A percentile compares a stretch with the other conserved stretches of the same genome.
Evolutionary conservation across 75 land plant species (phyloP).

Genomic region (Pinus taeda): DNA sequence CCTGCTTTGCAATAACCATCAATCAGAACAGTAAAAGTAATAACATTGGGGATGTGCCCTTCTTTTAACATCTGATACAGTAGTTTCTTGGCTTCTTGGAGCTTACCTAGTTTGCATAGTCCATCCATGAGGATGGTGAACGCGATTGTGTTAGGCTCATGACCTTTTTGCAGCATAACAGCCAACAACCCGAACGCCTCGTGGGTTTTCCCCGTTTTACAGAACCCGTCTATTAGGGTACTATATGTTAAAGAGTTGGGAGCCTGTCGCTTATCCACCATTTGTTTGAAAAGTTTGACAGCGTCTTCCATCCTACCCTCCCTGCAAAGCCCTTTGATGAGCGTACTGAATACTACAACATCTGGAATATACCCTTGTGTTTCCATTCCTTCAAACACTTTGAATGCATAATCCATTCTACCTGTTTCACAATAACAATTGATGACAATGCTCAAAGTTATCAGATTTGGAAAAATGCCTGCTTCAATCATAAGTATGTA

Average conservation of each 20-base stretch:
- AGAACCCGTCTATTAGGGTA: conserved; percentile 13
- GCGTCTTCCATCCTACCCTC: conserved; percentile 5
- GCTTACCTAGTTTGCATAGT: conserved; percentile 16
- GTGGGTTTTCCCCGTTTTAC: conserved; percentile 2
- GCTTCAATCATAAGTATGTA: no score
- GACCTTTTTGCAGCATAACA: conserved; percentile 18
- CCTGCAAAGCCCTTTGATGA: conserved; percentile 20
- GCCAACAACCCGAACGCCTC: conserved; percentile 9
- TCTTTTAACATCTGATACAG: no score
- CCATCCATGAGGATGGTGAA: conserved; percentile 28
- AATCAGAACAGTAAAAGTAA: conserved; percentile 35
- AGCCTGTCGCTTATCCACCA: conserved; percentile 7
- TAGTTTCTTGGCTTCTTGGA: conserved; percentile 5
- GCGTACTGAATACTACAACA: conserved; percentile 22
- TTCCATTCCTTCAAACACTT: conserved; percentile 14
- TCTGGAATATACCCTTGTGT: conserved; percentile 8
- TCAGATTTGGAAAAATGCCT: no score
- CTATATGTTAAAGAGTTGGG: conserved; percentile 17
- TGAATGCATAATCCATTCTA: not conserved
- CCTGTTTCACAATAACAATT: conserved; percentile 11
- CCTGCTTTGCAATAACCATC: conserved; percentile 26
- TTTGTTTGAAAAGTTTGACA: not conserved
- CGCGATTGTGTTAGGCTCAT: conserved; percentile 15
- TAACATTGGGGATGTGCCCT: conserved; percentile 15
- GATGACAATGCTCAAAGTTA: conserved; percentile 13